phyloP scores from a whole-genome alignment of 176 grass and related monocot genomes.

The Phragmites australis region DNA sequence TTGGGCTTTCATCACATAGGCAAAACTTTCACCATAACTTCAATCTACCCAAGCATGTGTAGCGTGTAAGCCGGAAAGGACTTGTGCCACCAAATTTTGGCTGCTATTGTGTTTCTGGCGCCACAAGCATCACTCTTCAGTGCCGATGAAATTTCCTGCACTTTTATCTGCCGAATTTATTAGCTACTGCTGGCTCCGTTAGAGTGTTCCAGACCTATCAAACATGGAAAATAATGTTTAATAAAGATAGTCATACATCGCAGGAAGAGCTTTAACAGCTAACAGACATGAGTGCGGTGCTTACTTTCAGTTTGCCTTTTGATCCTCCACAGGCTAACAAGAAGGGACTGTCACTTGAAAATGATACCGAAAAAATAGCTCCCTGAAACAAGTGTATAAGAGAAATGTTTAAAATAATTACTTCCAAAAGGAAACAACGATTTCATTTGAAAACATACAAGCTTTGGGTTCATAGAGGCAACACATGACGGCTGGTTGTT shows the following conservation, averaged over 20 bases:
- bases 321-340: conserved; percentile 68
- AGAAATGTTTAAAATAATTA: neutral
- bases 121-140: conserved; percentile 5
- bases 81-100: neutral
- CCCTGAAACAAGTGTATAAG: conserved; percentile 46
- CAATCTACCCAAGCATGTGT: conserved; percentile 6
- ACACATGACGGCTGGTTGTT: conserved; percentile 60
- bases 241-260: neutral
- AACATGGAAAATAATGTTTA: neutral
- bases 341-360: conserved; percentile 65
- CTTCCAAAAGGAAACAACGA: neutral
- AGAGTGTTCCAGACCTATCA: conserved; percentile 63
- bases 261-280: neutral
- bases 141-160: neutral
- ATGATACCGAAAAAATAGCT: conserved; percentile 61
- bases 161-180: conserved; percentile 48
- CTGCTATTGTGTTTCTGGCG: neutral
- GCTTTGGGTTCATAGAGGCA: conserved; percentile 52
- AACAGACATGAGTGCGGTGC: neutral
- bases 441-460: conserved; percentile 40
- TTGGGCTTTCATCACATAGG: neutral
- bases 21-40: neutral
- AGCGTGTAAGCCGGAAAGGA: neutral
- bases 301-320: conserved; percentile 67
- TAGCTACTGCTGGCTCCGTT: conserved; percentile 39